Percentiles rank a stretch among this genome's conserved stretches.
Evolutionary conservation across 2,329 filamentous ascomycete genomes (phyloP).

Genomic region (Talaromyces rugulosus): DNA sequence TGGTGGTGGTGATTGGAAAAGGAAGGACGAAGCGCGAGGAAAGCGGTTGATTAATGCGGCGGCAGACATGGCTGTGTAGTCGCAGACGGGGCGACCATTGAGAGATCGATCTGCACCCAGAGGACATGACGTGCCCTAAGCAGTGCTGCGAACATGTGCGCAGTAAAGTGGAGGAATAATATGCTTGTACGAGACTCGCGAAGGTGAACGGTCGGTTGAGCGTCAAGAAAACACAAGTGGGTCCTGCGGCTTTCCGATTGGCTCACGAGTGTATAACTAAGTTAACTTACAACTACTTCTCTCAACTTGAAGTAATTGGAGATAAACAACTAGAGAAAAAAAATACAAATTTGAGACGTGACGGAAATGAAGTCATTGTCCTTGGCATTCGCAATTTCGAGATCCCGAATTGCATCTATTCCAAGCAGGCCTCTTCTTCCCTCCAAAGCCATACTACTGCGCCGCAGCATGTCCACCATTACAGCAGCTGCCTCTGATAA

Average conservation of each 20-base stretch:
- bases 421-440: background rate
- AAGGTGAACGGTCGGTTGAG: background rate
- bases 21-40: background rate
- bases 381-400: background rate
- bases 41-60: background rate
- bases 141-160: background rate
- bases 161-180: background rate
- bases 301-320: background rate
- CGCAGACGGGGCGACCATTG: background rate
- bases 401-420: background rate
- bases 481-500: background rate
- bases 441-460: background rate
- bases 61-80: background rate
- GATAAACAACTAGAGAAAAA: background rate
- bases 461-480: background rate
- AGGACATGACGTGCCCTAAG: background rate
- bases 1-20: background rate
- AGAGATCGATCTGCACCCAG: background rate
- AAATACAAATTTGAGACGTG: background rate
- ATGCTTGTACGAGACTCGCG: background rate
- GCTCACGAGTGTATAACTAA: background rate
- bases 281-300: background rate
- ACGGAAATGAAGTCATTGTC: background rate
- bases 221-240: background rate
- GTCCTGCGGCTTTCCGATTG: slow-evolving; percentile 6